Percentiles rank a stretch among this genome's conserved stretches.
Conservation (phyloP, 371 early-diverging fungal species). For the Mucor circinelloides region DNA sequence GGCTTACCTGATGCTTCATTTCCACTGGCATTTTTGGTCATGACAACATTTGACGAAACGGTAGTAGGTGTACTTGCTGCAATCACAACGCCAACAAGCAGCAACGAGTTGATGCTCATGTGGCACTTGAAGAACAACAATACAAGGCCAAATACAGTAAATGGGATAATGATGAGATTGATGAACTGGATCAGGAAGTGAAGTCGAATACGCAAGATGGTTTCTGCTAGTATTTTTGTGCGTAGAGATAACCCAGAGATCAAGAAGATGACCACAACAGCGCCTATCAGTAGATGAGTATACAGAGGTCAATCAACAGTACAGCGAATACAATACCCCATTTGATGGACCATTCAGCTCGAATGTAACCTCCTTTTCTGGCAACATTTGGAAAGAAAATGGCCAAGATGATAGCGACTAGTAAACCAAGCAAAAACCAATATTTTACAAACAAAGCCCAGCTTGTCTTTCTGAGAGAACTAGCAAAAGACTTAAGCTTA, state of each 20-base stretch:
- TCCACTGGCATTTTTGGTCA: conserved; percentile 76
- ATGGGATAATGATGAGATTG: conserved; percentile 66
- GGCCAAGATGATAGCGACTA: conserved; percentile 58
- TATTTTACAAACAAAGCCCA: conserved; percentile 27
- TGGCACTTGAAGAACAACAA: conserved; percentile 49
- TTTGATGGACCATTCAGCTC: conserved; percentile 63
- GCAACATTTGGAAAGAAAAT: conserved; percentile 60
- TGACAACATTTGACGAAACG: conserved; percentile 78
- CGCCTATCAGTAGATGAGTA: conserved; percentile 49
- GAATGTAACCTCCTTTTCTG: conserved; percentile 59
- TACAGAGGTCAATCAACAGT: not conserved
- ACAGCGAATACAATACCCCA: conserved; percentile 49
- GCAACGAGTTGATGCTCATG: conserved; percentile 54
- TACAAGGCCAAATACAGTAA: conserved; percentile 65
- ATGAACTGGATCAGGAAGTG: conserved; percentile 70
- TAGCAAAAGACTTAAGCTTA: conserved; percentile 37
- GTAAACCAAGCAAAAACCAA: conserved; percentile 56
- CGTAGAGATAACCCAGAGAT: conserved; percentile 74
- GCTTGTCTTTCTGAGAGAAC: not conserved
- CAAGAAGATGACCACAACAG: conserved; percentile 71
- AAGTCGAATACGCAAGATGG: conserved; percentile 60
- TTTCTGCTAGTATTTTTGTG: conserved; percentile 62
- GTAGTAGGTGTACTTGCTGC: conserved; percentile 77
- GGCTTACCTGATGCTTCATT: conserved; percentile 66
- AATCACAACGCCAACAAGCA: conserved; percentile 72